Conservation (phyloP, 768 basidiomycete species). For the Suillus discolor region DNA sequence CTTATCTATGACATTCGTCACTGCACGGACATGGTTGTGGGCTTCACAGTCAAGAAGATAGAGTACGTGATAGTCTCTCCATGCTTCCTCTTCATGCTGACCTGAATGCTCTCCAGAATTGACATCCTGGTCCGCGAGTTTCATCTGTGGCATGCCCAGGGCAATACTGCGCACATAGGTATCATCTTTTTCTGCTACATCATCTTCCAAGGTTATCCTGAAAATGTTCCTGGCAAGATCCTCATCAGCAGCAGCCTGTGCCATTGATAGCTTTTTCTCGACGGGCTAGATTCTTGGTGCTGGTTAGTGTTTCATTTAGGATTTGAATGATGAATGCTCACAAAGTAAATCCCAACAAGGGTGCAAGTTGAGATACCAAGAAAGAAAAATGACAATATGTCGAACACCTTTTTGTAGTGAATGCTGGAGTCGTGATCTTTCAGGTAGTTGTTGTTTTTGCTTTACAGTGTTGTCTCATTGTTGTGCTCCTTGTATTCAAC, state of each 20-base stretch:
- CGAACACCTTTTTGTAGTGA: too few relatives aligned
- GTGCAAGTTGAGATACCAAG: too few relatives aligned
- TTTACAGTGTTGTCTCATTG: too few relatives aligned
- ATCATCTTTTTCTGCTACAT: too few relatives aligned
- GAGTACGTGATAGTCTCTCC: not conserved
- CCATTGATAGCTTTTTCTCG: not conserved
- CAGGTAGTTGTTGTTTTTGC: too few relatives aligned
- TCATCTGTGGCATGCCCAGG: not conserved
- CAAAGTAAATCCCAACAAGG: too few relatives aligned
- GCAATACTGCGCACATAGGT: not conserved
- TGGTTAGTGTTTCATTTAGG: too few relatives aligned
- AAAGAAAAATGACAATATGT: too few relatives aligned
- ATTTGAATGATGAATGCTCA: too few relatives aligned
- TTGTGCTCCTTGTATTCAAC: too few relatives aligned
- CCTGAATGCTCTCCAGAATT: not conserved
- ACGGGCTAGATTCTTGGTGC: too few relatives aligned
- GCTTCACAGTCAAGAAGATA: not conserved
- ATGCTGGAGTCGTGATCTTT: too few relatives aligned
- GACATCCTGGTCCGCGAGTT: not conserved
- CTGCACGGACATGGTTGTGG: not conserved
- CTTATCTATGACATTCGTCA: not conserved
- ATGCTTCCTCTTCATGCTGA: not conserved
- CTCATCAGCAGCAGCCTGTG: not conserved
- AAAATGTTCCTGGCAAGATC: not conserved
- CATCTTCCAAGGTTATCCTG: not conserved